Conservation (phyloP, 495 filamentous ascomycete genomes). For the Physcia stellaris region DNA sequence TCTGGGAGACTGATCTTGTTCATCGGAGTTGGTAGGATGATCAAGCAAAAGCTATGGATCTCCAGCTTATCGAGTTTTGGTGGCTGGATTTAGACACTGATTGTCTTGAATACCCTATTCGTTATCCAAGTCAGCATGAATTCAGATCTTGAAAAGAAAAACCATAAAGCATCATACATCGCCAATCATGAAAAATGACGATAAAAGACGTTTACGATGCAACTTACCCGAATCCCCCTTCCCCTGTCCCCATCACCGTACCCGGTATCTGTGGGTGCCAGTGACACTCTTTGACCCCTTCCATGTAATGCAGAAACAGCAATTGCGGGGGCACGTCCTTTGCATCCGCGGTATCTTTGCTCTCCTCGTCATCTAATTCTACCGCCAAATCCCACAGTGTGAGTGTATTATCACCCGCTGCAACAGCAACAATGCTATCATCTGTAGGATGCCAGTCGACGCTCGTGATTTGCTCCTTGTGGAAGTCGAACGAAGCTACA, state of each 20-base stretch:
- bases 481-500: slow-evolving; percentile 82
- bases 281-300: slow-evolving; percentile 84
- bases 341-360: slow-evolving; percentile 71
- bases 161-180: not conserved
- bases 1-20: too few relatives aligned
- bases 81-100: slow-evolving; percentile 33
- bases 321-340: slow-evolving; percentile 87
- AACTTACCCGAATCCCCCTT: slow-evolving; percentile 61
- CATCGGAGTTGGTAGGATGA: too few relatives aligned
- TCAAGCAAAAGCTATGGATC: too few relatives aligned
- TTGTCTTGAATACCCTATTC: slow-evolving; percentile 40
- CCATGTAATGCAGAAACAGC: slow-evolving; percentile 92
- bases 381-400: slow-evolving; percentile 96
- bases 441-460: slow-evolving; percentile 97
- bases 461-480: slow-evolving; percentile 89
- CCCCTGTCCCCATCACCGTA: slow-evolving; percentile 78
- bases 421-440: slow-evolving; percentile 85
- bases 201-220: too few relatives aligned
- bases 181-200: too few relatives aligned
- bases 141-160: not conserved
- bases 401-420: slow-evolving; percentile 83
- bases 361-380: slow-evolving; percentile 93
- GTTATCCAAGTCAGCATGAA: slow-evolving; percentile 10
- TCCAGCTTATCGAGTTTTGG: too few relatives aligned
- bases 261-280: slow-evolving; percentile 97